Evolutionary conservation across 2,329 filamentous ascomycete species (phyloP), one percentile per base, ranked within the genome.

Genomic region (Fusarium guadeloupense): DNA sequence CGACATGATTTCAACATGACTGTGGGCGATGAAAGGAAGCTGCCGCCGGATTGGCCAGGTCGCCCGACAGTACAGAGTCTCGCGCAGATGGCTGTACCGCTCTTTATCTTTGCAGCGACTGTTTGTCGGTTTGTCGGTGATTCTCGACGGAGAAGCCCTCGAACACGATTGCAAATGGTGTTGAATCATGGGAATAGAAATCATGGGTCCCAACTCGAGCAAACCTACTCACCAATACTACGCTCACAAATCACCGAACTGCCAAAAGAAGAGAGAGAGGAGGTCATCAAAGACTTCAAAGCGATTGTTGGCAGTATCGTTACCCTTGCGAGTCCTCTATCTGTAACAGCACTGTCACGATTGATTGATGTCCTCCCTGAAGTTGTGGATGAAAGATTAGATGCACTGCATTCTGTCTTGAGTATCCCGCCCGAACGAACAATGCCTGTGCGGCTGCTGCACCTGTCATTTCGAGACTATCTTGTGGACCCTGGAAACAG

Each of bases 401-500:
- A 45, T 5, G n/a, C 28, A 26, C 39, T 55, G 9, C 39, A 55
- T 38, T 51, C 34, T 4, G 50, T 53, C 8, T 19, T 53, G 3
- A 35, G 35, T 6, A 35, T 41, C 10, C 44, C 44, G 5, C 13
- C 2, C 3, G 9, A 1, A 23, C 34, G 7, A 2, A 17, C 16
- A n/a, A n/a, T 9, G 7, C 26, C 26, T 12, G 12, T 28, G 4
- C 26, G 26, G 12, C 9, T 28, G 10, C 26, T 28, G 4, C 26
- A 78, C 48, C 53, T 71, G 14, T 77, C 76, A 1, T 78, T 79
- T 44, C 72, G 71, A 9, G 75, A 78, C 50, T 77, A 76, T 66
- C 73, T 79, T 13, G n/a, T n/a, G n/a, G n/a, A n/a, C n/a, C n/a
- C n/a, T n/a, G n/a, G n/a, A n/a, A n/a, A n/a, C n/a, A n/a, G n/a